Percentiles rank a stretch among this genome's conserved stretches.
These are phyloP conservation scores for Lolium perenne DNA, from an alignment of 176 grass and related monocot species.

Conservation along the genomic window DNA sequence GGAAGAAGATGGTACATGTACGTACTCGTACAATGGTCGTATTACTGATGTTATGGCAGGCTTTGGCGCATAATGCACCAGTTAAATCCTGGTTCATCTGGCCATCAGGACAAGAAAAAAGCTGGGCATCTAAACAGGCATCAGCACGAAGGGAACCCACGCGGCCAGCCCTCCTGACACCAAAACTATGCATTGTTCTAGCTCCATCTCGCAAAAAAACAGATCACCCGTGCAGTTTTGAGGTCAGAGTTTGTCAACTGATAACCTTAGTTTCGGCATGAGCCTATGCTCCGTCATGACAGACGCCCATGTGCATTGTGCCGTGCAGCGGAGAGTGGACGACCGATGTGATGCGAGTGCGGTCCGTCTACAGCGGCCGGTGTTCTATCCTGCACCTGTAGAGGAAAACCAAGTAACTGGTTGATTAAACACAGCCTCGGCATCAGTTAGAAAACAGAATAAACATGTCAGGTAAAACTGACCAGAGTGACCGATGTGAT, in stretches of 20 bases:
- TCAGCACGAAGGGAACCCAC: constrained; percentile 42
- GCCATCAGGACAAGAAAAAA: constrained; percentile 37
- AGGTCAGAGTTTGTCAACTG: constrained; percentile 39
- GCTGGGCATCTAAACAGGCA: constrained; percentile 44
- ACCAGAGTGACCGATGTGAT: constrained; percentile 29
- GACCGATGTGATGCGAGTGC: constrained; percentile 28
- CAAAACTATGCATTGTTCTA: constrained; percentile 25
- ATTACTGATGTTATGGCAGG: constrained; percentile 25
- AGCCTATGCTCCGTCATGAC: constrained; percentile 7
- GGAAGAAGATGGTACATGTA: constrained; percentile 40
- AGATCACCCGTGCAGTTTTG: constrained; percentile 40
- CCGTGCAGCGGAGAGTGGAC: constrained; percentile 14
- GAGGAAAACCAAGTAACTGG: constrained; percentile 1
- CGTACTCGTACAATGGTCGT: constrained; percentile 38
- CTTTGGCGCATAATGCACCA: constrained; percentile 45
- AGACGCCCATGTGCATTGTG: constrained; percentile 41
- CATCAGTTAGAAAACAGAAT: constrained; percentile 36
- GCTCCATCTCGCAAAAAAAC: constrained; percentile 22
- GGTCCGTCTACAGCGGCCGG: constrained; percentile 25
- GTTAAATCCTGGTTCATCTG: constrained; percentile 54
- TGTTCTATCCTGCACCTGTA: constrained; percentile 33
- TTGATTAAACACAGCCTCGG: constrained; percentile 25
- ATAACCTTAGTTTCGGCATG: constrained; percentile 42
- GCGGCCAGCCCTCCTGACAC: constrained; percentile 20
- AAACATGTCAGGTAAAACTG: constrained; percentile 26